phyloP scores from a whole-genome alignment of 2,329 filamentous ascomycete species.

The Juglanconis sp. region DNA sequence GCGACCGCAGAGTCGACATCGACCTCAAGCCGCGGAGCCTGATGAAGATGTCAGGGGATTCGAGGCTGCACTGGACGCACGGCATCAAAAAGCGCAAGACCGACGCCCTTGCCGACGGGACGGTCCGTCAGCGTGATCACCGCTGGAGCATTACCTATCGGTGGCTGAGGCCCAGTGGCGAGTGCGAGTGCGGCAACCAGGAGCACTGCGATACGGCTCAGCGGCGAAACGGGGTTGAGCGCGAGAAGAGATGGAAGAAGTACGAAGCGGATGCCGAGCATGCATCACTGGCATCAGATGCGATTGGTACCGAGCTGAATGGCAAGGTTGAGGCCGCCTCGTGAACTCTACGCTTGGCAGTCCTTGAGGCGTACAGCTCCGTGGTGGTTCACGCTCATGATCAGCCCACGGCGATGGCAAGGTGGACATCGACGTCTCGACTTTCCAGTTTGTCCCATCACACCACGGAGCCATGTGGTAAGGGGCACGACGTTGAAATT shows the following conservation, averaged over 20 bases:
- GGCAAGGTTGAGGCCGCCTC: not conserved
- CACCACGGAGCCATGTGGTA: too few relatives aligned
- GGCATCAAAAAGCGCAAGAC: conserved; percentile 34
- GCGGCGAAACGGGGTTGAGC: conserved; percentile 40
- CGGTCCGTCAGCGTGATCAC: conserved; percentile 38
- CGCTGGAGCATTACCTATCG: conserved; percentile 56
- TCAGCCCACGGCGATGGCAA: too few relatives aligned
- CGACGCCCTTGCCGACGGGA: conserved; percentile 38
- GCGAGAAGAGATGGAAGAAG: conserved; percentile 48
- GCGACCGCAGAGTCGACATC: conserved; percentile 34
- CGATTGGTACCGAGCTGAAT: not conserved
- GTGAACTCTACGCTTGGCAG: not conserved
- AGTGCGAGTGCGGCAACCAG: conserved; percentile 49
- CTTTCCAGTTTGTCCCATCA: too few relatives aligned
- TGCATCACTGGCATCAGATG: not conserved
- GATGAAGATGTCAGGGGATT: conserved; percentile 48
- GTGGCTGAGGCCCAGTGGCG: conserved; percentile 44
- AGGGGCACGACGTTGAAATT: too few relatives aligned
- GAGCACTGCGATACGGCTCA: conserved; percentile 52
- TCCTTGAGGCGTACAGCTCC: too few relatives aligned
- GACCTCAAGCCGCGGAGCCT: conserved; percentile 48
- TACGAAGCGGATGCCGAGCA: conserved; percentile 10
- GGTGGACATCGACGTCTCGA: too few relatives aligned
- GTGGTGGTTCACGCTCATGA: too few relatives aligned
- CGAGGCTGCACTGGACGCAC: conserved; percentile 46